These are phyloP conservation scores for Linanthus parryae DNA, from an alignment of 148 eudicot genomes.

Conservation along the genomic window DNA sequence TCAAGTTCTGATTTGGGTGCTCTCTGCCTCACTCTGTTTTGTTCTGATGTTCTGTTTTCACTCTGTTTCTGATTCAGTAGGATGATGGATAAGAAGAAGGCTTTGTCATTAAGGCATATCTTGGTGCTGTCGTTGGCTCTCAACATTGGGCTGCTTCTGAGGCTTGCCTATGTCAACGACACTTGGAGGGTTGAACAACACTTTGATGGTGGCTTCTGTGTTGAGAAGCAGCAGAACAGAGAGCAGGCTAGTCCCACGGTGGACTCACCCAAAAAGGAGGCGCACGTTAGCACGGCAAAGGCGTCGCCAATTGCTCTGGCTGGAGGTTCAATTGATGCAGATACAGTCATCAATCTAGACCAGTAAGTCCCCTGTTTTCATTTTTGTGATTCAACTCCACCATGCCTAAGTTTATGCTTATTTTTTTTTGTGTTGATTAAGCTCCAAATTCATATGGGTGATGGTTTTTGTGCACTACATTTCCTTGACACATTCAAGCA, in stretches of 20 bases:
- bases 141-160: constrained; percentile 57
- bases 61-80: not conserved
- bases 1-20: no score
- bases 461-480: no score
- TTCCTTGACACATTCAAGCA: no score
- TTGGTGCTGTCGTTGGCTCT: constrained; percentile 65
- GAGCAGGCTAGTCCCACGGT: constrained; percentile 7
- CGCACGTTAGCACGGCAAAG: constrained; percentile 11
- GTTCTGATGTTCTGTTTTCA: not conserved
- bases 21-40: not conserved
- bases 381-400: not conserved
- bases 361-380: constrained; percentile 49
- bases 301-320: not conserved
- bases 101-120: constrained; percentile 33
- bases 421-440: no score
- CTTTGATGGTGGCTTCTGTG: constrained; percentile 26
- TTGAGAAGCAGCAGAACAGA: constrained; percentile 10
- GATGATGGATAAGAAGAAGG: constrained; percentile 15
- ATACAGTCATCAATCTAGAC: constrained; percentile 52
- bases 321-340: constrained; percentile 20
- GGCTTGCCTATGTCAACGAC: constrained; percentile 35
- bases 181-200: constrained; percentile 16
- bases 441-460: no score
- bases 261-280: constrained; percentile 20
- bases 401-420: no score